These are phyloP conservation scores for Zizania latifolia DNA, from an alignment of 176 grass and related monocot species.

Conservation along the genomic window DNA sequence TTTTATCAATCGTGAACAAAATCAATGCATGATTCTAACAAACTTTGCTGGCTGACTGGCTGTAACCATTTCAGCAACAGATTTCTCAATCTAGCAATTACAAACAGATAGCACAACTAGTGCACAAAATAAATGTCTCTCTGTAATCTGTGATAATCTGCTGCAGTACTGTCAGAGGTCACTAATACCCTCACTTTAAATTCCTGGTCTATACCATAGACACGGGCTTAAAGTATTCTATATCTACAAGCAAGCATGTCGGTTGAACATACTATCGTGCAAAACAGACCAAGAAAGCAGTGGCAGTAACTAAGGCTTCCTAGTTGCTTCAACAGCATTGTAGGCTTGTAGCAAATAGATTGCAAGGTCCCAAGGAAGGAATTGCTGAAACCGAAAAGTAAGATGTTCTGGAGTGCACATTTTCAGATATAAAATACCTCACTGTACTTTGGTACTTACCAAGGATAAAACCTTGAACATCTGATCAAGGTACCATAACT, in stretches of 20 bases:
- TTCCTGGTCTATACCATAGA: neutral
- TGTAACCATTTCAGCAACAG: too few species aligned
- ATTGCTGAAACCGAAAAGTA: neutral
- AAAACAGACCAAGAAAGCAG: conserved; percentile 5
- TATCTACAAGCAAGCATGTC: neutral
- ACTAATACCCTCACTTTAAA: conserved; percentile 6
- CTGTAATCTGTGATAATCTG: neutral
- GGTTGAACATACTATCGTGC: neutral
- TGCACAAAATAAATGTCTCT: neutral
- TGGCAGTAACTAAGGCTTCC: neutral
- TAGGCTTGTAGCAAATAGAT: neutral
- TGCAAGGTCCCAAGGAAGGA: neutral
- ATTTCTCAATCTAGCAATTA: neutral
- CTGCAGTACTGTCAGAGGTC: conserved; percentile 11
- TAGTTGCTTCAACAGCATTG: neutral
- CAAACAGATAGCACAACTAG: neutral
- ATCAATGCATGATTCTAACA: too few species aligned
- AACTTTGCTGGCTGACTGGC: too few species aligned
- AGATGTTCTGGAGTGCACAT: conserved; percentile 7
- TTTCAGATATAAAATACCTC: conserved; percentile 14
- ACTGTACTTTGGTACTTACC: conserved; percentile 55
- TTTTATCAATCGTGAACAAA: too few species aligned
- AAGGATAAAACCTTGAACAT: conserved; percentile 96
- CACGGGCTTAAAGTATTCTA: neutral
- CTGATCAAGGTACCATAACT: conserved; percentile 93